Conservation (phyloP, 768 basidiomycete species). For the Omphalotus guepiniiformis region DNA sequence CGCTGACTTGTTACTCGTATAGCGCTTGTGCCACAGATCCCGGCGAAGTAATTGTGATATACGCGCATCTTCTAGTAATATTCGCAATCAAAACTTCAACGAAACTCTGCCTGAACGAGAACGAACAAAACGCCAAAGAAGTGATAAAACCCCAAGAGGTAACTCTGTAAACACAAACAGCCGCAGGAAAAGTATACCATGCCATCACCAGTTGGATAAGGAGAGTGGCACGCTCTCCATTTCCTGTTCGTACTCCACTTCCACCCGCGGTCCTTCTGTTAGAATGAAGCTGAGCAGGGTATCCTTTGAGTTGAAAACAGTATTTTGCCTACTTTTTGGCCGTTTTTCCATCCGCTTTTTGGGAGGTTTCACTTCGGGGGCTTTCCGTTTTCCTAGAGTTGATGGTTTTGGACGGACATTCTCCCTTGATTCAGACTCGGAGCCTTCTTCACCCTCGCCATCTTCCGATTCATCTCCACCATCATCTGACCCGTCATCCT, state of each 20-base stretch:
- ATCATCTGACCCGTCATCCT: conserved; percentile 42
- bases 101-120: too few relatives aligned
- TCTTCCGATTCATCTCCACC: conserved; percentile 37
- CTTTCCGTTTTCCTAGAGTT: conserved; percentile 68
- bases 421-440: conserved; percentile 20
- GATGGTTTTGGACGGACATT: conserved; percentile 31
- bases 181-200: too few relatives aligned
- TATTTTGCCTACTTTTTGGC: conserved; percentile 56
- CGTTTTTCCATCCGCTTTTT: conserved; percentile 58
- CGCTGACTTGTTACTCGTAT: too few relatives aligned
- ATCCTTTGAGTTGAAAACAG: too few relatives aligned
- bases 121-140: too few relatives aligned
- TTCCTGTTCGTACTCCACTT: conserved; percentile 97
- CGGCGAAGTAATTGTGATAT: too few relatives aligned
- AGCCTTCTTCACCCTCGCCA: conserved; percentile 34
- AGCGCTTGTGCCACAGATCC: too few relatives aligned
- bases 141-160: too few relatives aligned
- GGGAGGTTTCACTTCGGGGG: conserved; percentile 37
- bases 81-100: too few relatives aligned
- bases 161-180: too few relatives aligned
- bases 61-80: too few relatives aligned
- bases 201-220: conserved; percentile 57
- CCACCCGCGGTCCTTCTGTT: conserved; percentile 74
- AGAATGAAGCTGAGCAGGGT: conserved; percentile 3
- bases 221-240: conserved; percentile 62